Conservation (phyloP, 2,329 filamentous ascomycete species). For the Neonectria punicea region DNA sequence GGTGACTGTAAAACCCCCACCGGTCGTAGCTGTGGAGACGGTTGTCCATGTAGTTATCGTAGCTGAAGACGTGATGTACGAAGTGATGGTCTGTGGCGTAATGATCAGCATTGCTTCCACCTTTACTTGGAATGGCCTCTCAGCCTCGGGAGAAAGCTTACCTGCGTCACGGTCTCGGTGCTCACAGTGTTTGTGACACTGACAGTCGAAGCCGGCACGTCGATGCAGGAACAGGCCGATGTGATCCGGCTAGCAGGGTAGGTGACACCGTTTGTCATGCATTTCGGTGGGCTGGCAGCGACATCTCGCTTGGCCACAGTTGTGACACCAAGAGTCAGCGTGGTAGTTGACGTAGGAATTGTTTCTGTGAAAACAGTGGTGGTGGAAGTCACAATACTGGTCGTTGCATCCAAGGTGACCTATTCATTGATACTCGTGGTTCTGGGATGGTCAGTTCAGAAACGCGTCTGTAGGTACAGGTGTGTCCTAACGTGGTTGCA, state of each 20-base stretch:
- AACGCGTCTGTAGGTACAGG: neutral
- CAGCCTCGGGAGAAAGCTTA: neutral
- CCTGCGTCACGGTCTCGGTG: conserved; percentile 20
- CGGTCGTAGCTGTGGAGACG: conserved; percentile 21
- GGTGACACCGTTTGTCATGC: conserved; percentile 37
- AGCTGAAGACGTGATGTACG: conserved; percentile 11
- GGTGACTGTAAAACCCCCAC: conserved; percentile 16
- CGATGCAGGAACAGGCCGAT: conserved; percentile 39
- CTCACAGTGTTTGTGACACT: conserved; percentile 24
- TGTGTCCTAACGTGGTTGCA: conserved; percentile 26
- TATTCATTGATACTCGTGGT: conserved; percentile 26
- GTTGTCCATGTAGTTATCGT: conserved; percentile 24
- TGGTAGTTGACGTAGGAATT: conserved; percentile 32
- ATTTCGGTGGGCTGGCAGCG: conserved; percentile 26
- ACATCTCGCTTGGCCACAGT: conserved; percentile 19
- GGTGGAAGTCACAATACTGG: conserved; percentile 22
- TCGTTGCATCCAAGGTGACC: conserved; percentile 19
- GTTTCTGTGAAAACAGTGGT: conserved; percentile 37
- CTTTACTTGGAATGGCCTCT: too few species aligned
- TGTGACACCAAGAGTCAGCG: conserved; percentile 22
- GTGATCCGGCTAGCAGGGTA: conserved; percentile 40
- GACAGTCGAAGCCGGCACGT: conserved; percentile 33
- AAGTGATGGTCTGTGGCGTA: conserved; percentile 5
- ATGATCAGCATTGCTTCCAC: neutral
- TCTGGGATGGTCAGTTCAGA: conserved; percentile 13